Percentiles rank a stretch among this genome's conserved stretches.
phyloP scores from a whole-genome alignment of 1,139 yeast species.

The Hyphopichia burtonii region DNA sequence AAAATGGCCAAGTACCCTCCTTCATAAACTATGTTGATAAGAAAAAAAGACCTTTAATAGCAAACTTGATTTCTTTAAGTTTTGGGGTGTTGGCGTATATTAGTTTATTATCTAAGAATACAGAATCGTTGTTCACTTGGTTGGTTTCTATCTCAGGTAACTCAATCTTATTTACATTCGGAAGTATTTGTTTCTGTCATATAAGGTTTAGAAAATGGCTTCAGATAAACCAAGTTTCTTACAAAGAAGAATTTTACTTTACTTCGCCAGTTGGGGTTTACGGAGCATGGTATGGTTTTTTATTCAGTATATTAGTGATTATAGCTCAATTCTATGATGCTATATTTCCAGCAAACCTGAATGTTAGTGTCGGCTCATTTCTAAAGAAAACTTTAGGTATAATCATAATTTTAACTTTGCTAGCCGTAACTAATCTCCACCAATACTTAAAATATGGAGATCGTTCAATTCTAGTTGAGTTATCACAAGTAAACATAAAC shows the following conservation, averaged over 20 bases:
- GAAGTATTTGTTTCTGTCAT: slow-evolving; percentile 10
- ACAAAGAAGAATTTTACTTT: slow-evolving; percentile 7
- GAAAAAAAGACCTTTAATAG: slow-evolving; percentile 25
- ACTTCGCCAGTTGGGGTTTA: slow-evolving; percentile 9
- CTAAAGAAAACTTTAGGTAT: slow-evolving; percentile 24
- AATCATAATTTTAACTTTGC: slow-evolving; percentile 21
- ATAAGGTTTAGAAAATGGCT: slow-evolving; percentile 9
- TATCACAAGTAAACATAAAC: slow-evolving; percentile 5
- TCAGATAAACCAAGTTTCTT: slow-evolving; percentile 5
- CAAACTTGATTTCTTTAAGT: slow-evolving; percentile 12
- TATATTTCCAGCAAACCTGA: slow-evolving; percentile 20
- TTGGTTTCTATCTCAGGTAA: slow-evolving; percentile 10
- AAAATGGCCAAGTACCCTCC: slow-evolving; percentile 25
- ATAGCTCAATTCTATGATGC: slow-evolving; percentile 20
- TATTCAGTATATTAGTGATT: slow-evolving; percentile 8
- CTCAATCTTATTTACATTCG: slow-evolving; percentile 8
- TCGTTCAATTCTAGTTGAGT: slow-evolving; percentile 4
- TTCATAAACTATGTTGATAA: slow-evolving; percentile 25
- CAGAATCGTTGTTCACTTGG: slow-evolving; percentile 18
- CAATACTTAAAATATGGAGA: slow-evolving; percentile 9
- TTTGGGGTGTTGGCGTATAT: slow-evolving; percentile 7
- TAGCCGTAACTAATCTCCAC: slow-evolving; percentile 25
- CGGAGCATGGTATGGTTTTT: slow-evolving; percentile 12
- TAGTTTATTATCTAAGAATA: slow-evolving; percentile 9
- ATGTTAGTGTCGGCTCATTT: slow-evolving; percentile 19